Evolutionary conservation across 192 early-diverging fungal species (phyloP).

Genomic region (Haplosporangium gracile): DNA sequence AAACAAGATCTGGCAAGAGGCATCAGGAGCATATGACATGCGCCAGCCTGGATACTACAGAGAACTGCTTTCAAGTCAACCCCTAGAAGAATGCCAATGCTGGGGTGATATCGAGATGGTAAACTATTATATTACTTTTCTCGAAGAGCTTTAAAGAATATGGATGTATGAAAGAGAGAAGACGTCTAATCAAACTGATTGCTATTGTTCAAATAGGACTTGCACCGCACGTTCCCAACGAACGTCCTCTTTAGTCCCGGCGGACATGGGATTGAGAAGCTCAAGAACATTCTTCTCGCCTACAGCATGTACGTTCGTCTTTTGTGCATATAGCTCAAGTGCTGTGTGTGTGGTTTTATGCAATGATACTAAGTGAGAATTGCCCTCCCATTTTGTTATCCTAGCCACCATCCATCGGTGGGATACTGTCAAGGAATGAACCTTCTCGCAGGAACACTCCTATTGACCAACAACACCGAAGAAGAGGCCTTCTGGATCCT

Average conservation of each 20-base stretch:
- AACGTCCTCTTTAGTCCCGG: conserved; percentile 53
- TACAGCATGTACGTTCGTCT: conserved; percentile 45
- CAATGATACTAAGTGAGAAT: not conserved
- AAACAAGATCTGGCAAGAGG: conserved; percentile 55
- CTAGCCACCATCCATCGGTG: conserved; percentile 54
- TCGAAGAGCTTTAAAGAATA: not conserved
- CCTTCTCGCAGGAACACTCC: conserved; percentile 63
- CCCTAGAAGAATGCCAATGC: conserved; percentile 33
- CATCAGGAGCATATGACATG: conserved; percentile 44
- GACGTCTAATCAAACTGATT: not conserved
- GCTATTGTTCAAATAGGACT: conserved; percentile 13
- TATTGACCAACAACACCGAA: conserved; percentile 60
- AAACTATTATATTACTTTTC: not conserved
- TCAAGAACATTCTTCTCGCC: conserved; percentile 50
- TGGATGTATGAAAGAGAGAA: not conserved
- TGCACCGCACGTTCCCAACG: conserved; percentile 53
- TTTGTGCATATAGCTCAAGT: not conserved
- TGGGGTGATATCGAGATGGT: conserved; percentile 55
- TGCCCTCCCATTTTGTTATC: not conserved
- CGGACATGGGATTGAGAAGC: conserved; percentile 50
- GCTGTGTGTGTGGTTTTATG: not conserved
- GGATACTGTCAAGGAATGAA: conserved; percentile 76
- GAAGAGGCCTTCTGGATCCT: conserved; percentile 62
- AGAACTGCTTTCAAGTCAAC: conserved; percentile 28
- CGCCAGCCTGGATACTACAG: conserved; percentile 47